Base-by-base conservation (phyloP, 768 basidiomycete genomes). In the Agrocybe pediades region DNA sequence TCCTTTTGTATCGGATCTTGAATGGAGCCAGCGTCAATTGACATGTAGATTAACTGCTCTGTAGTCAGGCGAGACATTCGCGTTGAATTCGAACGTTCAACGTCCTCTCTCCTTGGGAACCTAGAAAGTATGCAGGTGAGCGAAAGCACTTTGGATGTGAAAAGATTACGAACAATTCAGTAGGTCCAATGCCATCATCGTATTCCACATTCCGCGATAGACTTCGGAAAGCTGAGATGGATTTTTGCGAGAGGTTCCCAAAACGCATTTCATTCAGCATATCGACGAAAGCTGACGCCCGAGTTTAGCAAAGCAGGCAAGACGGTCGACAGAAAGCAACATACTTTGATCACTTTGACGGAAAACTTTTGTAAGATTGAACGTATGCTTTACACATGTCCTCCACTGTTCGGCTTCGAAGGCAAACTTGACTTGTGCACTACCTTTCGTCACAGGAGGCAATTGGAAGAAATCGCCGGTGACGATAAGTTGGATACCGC, bases 211-310 rank as follows among this genome's bases (percentile, higher is more conserved):
- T 68, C 27, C 95, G 77, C 1, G 83, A 78, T n/a, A 98, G 75
- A 0, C 71, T 72, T 59, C 69, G 81, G 76, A 98, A 98, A 51
- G 79, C 85, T 26, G 64, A 51, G 54, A 94, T 86, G 0, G 94
- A 95, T 19, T 74, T 71, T 2, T 64, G 56, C 0, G 85, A 80
- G 26, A 98, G 71, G 16, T 61, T 72, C 2, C 97, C 97, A 61
- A 93, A 96, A 15, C 97, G 85, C 97, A 98, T 98, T 68, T 98
- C 95, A 66, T 98, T 99, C 46, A 98, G 76, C 94, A 98, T 98
- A 68, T 92, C 80, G 46, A 99, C 83, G 65, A 99, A 98, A 48
- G 85, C 94, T 94, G 66, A 49, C 36, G 25, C 11, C 19, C 27
- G 19, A 55, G 47, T 7, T 46, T 53, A 44, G 40, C 40, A 29